phyloP scores from a whole-genome alignment of 2,329 filamentous ascomycete genomes.

The Beauveria rudraprayagi region DNA sequence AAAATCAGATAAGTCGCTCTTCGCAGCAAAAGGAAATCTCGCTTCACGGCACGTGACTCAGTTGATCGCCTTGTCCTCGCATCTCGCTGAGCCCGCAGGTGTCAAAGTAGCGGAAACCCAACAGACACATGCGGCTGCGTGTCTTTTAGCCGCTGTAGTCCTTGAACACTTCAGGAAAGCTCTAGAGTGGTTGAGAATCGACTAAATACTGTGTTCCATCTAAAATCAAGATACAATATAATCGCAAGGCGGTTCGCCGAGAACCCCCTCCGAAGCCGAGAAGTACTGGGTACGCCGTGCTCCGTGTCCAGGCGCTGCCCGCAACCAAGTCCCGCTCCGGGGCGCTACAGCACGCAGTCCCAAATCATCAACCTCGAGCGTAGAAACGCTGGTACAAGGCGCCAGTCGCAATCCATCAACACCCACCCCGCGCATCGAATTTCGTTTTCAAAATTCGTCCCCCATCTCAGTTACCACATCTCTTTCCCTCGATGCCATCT shows the following conservation, averaged over 20 bases:
- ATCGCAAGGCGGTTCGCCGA: neutral
- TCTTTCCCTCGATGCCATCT: constrained; percentile 41
- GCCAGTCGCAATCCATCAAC: constrained; percentile 44
- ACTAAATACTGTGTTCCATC: neutral
- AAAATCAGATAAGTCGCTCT: too few relatives aligned
- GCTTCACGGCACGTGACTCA: constrained; percentile 1
- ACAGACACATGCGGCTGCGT: neutral
- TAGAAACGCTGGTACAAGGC: constrained; percentile 43
- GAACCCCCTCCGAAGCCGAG: neutral
- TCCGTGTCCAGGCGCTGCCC: neutral
- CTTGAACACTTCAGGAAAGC: neutral
- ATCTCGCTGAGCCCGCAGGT: neutral
- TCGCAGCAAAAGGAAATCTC: too few relatives aligned
- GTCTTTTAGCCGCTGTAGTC: neutral
- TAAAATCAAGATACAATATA: neutral
- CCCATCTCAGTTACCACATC: constrained; percentile 47
- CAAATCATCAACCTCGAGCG: constrained; percentile 49
- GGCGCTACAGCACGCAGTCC: constrained; percentile 15
- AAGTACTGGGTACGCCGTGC: constrained; percentile 9
- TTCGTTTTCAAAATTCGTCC: constrained; percentile 29
- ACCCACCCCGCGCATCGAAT: constrained; percentile 34
- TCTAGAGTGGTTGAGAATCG: neutral
- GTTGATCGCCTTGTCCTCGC: neutral
- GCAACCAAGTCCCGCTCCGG: constrained; percentile 12
- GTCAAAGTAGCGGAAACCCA: constrained; percentile 1